Evolutionary conservation across 352 stramenopile genomes (phyloP).

Genomic region (Pythium aphanidermatum): DNA sequence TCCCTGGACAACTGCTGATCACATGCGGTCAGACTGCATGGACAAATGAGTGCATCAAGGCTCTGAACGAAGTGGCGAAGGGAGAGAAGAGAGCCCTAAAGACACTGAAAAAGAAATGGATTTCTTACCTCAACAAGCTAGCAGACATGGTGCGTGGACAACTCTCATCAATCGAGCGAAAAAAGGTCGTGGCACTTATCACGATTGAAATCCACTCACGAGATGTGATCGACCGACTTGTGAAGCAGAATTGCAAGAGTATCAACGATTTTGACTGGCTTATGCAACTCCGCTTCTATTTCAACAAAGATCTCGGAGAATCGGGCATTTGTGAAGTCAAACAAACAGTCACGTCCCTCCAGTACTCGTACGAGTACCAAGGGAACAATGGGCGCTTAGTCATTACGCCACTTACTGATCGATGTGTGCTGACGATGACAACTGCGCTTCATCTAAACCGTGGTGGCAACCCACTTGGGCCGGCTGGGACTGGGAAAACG

Average conservation of each 20-base stretch:
- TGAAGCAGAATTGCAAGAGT: slow-evolving; percentile 91
- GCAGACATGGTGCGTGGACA: slow-evolving; percentile 91
- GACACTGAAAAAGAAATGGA: slow-evolving; percentile 92
- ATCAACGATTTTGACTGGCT: slow-evolving; percentile 91
- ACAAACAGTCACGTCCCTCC: slow-evolving; percentile 78
- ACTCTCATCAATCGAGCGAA: slow-evolving; percentile 86
- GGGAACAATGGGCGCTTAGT: slow-evolving; percentile 88
- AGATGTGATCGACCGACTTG: slow-evolving; percentile 92
- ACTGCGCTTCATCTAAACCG: slow-evolving; percentile 89
- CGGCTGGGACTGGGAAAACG: slow-evolving; percentile 91
- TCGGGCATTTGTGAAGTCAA: slow-evolving; percentile 82
- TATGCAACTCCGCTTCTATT: slow-evolving; percentile 86
- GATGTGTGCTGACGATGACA: slow-evolving; percentile 92
- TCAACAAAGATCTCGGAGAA: slow-evolving; percentile 79
- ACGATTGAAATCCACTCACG: slow-evolving; percentile 97
- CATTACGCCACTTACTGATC: slow-evolving; percentile 91
- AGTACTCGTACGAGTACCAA: slow-evolving; percentile 86
- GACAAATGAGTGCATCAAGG: slow-evolving; percentile 93
- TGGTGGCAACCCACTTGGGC: slow-evolving; percentile 88
- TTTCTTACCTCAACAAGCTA: slow-evolving; percentile 92
- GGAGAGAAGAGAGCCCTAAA: slow-evolving; percentile 91
- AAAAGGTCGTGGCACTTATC: slow-evolving; percentile 96
- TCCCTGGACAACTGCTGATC: slow-evolving; percentile 90
- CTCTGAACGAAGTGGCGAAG: slow-evolving; percentile 85
- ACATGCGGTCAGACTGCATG: slow-evolving; percentile 90